Evolutionary conservation across 148 eudicot genomes (phyloP).

Genomic region (Heliamphora exappendiculata): DNA sequence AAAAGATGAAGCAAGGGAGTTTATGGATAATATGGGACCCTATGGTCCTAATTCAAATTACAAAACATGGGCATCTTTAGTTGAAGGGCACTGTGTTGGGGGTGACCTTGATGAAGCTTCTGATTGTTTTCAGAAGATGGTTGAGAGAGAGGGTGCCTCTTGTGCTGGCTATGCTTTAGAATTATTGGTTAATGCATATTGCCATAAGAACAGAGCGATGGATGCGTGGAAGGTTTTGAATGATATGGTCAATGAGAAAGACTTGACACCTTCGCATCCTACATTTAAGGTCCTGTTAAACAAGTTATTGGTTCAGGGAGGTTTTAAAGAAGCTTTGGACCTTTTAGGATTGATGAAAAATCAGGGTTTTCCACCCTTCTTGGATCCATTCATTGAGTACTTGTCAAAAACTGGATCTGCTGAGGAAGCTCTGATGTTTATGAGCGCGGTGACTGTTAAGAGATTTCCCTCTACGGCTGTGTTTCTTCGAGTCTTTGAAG

Average conservation of each 20-base stretch:
- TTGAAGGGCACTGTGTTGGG: conserved; percentile 58
- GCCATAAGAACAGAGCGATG: conserved; percentile 35
- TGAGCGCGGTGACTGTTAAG: conserved; percentile 47
- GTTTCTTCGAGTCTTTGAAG: conserved; percentile 51
- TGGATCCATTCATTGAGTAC: conserved; percentile 53
- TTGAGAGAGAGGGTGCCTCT: conserved; percentile 39
- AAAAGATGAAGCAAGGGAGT: conserved; percentile 45
- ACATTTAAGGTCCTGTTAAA: conserved; percentile 56
- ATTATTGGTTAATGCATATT: conserved; percentile 48
- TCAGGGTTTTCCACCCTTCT: conserved; percentile 69
- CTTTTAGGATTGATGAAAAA: conserved; percentile 63
- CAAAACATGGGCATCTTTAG: conserved; percentile 44
- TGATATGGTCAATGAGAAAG: conserved; percentile 35
- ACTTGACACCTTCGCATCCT: conserved; percentile 40
- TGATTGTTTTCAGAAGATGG: conserved; percentile 39
- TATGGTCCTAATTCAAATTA: conserved; percentile 21
- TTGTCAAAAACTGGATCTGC: conserved; percentile 51
- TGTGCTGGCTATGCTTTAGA: conserved; percentile 42
- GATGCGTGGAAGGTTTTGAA: conserved; percentile 57
- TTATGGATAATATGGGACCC: conserved; percentile 37
- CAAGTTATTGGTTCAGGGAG: conserved; percentile 47
- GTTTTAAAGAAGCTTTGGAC: conserved; percentile 48
- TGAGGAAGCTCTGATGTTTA: conserved; percentile 52
- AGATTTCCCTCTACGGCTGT: conserved; percentile 48
- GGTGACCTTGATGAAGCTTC: conserved; percentile 54